These are phyloP conservation scores for Zasmidium cellare DNA, from an alignment of 2,329 filamentous ascomycete genomes.

Conservation along the genomic window DNA sequence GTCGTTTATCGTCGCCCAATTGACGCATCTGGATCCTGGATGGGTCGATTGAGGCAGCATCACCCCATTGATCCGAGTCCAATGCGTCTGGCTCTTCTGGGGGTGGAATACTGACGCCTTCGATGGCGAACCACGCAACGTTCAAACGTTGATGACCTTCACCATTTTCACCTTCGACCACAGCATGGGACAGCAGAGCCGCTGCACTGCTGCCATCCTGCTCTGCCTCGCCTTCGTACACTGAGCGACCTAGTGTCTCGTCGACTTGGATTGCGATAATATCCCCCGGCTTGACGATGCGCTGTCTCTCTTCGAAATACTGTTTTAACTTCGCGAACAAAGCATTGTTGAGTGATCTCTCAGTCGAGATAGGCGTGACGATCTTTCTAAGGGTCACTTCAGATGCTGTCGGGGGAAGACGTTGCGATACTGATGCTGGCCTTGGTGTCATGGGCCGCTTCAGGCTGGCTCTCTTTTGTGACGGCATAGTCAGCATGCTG, in stretches of 20 bases:
- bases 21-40: slow-evolving; percentile 86
- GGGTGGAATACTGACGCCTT: slow-evolving; percentile 61
- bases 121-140: slow-evolving; percentile 92
- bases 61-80: slow-evolving; percentile 75
- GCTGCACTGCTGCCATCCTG: slow-evolving; percentile 63
- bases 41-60: slow-evolving; percentile 81
- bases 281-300: slow-evolving; percentile 84
- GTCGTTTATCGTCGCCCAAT: slow-evolving; percentile 81
- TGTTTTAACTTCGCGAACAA: slow-evolving; percentile 83
- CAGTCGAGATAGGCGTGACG: slow-evolving; percentile 83
- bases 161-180: slow-evolving; percentile 48
- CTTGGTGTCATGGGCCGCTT: slow-evolving; percentile 35
- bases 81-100: slow-evolving; percentile 57
- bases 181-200: slow-evolving; percentile 43
- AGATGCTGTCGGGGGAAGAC: slow-evolving; percentile 61
- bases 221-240: slow-evolving; percentile 70
- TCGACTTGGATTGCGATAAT: slow-evolving; percentile 87
- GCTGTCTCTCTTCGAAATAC: slow-evolving; percentile 79
- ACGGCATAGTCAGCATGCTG: slow-evolving; percentile 67
- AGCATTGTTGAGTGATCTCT: slow-evolving; percentile 79
- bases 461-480: slow-evolving; percentile 40
- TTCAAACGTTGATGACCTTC: slow-evolving; percentile 44
- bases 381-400: slow-evolving; percentile 89
- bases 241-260: slow-evolving; percentile 74
- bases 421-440: slow-evolving; percentile 39